Conservation (phyloP, 2,329 filamentous ascomycete genomes). For the Helicocarpus griseus region DNA sequence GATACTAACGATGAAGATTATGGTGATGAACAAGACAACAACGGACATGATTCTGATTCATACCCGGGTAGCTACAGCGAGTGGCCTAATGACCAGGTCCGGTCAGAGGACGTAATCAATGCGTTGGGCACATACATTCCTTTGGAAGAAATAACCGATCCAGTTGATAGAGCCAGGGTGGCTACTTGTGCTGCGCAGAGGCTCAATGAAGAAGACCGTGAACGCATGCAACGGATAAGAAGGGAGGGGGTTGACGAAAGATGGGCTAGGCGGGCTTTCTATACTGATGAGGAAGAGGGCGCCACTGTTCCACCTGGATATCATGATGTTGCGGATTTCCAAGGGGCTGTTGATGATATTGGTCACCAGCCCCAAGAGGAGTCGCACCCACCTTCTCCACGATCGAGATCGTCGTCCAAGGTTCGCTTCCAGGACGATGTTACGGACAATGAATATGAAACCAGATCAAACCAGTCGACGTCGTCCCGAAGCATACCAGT, state of each 20-base stretch:
- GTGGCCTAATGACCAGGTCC: slow-evolving; percentile 33
- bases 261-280: slow-evolving; percentile 70
- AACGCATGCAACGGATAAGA: slow-evolving; percentile 28
- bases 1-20: slow-evolving; percentile 12
- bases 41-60: slow-evolving; percentile 4
- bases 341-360: slow-evolving; percentile 40
- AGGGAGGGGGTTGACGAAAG: slow-evolving; percentile 51
- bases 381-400: slow-evolving; percentile 37
- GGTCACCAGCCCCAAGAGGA: slow-evolving; percentile 15
- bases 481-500: slow-evolving; percentile 60
- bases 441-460: slow-evolving; percentile 57
- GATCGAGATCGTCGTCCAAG: slow-evolving; percentile 67
- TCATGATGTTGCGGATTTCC: slow-evolving; percentile 36
- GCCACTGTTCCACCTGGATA: slow-evolving; percentile 55
- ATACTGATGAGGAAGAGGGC: slow-evolving; percentile 78
- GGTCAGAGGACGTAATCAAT: slow-evolving; percentile 30
- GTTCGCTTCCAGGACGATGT: slow-evolving; percentile 65
- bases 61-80: slow-evolving; percentile 22
- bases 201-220: slow-evolving; percentile 30
- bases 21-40: slow-evolving; percentile 14
- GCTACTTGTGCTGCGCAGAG: slow-evolving; percentile 29
- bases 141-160: slow-evolving; percentile 33
- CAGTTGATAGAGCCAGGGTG: slow-evolving; percentile 32
- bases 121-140: slow-evolving; percentile 34
- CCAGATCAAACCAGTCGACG: slow-evolving; percentile 60